Percentiles rank a stretch among this genome's conserved stretches.
These are phyloP conservation scores for Neophaeococcomyces aloes DNA, from an alignment of 2,329 filamentous ascomycete genomes.

Conservation along the genomic window DNA sequence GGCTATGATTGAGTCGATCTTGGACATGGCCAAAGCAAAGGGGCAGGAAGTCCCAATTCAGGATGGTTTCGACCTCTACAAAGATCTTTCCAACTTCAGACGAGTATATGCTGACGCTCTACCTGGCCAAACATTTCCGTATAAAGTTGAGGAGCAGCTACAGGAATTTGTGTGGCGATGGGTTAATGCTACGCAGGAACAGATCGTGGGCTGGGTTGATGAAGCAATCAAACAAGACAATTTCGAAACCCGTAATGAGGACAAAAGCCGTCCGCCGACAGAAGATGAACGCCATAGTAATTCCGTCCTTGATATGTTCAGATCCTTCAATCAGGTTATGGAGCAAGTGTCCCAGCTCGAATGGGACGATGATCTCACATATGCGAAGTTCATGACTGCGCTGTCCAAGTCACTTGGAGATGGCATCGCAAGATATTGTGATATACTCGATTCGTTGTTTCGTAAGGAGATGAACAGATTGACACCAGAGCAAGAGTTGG, in stretches of 20 bases:
- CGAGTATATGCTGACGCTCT: slow-evolving; percentile 67
- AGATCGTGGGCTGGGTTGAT: slow-evolving; percentile 74
- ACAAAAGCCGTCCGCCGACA: slow-evolving; percentile 51
- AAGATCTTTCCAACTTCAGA: slow-evolving; percentile 74
- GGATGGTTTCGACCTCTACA: slow-evolving; percentile 91
- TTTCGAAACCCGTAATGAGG: slow-evolving; percentile 63
- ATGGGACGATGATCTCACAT: slow-evolving; percentile 88
- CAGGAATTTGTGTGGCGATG: slow-evolving; percentile 94
- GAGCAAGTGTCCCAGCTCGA: slow-evolving; percentile 76
- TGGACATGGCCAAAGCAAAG: slow-evolving; percentile 58
- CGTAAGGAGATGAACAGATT: slow-evolving; percentile 85
- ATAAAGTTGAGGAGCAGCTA: slow-evolving; percentile 75
- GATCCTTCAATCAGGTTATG: slow-evolving; percentile 82
- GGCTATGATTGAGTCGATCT: slow-evolving; percentile 71
- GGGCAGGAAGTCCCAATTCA: slow-evolving; percentile 71
- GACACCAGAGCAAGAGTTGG: slow-evolving; percentile 75
- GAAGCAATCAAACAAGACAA: slow-evolving; percentile 82
- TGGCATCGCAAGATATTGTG: slow-evolving; percentile 81
- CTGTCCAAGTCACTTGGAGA: slow-evolving; percentile 73
- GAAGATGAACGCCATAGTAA: slow-evolving; percentile 86
- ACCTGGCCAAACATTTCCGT: slow-evolving; percentile 64
- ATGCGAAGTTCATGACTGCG: slow-evolving; percentile 94
- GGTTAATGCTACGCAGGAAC: slow-evolving; percentile 70
- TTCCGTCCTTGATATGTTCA: slow-evolving; percentile 86
- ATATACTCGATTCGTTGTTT: slow-evolving; percentile 77